Evolutionary conservation across 768 basidiomycete species (phyloP).

Genomic region (Pleurotus citrinopileatus): DNA sequence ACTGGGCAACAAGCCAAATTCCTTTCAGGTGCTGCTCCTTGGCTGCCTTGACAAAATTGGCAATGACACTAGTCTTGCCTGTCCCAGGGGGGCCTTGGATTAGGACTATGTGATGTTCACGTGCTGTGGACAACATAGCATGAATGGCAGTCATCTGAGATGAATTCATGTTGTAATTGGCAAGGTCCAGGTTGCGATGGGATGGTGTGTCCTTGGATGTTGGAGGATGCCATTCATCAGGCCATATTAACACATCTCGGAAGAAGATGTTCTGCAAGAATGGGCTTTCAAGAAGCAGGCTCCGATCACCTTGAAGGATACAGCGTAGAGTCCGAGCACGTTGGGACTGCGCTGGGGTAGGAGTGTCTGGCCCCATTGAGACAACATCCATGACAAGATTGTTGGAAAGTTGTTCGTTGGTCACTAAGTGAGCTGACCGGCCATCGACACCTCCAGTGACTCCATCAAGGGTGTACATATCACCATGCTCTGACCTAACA

Average conservation of each 20-base stretch:
- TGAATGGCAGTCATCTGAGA: conserved; percentile 49
- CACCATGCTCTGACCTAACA: conserved; percentile 1
- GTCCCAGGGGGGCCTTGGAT: conserved; percentile 65
- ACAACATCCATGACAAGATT: conserved; percentile 33
- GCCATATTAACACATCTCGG: conserved; percentile 37
- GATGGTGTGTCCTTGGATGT: background rate
- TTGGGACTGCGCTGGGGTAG: conserved; percentile 56
- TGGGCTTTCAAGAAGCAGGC: conserved; percentile 35
- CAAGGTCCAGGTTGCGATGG: conserved; percentile 12
- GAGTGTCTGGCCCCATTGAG: conserved; percentile 52
- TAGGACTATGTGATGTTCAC: conserved; percentile 36
- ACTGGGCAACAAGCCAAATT: conserved; percentile 82
- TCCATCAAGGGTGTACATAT: conserved; percentile 2
- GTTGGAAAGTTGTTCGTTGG: conserved; percentile 26
- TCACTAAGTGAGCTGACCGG: conserved; percentile 14
- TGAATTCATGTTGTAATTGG: conserved; percentile 28
- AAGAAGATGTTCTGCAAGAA: conserved; percentile 53
- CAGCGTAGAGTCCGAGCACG: conserved; percentile 38
- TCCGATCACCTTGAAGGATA: conserved; percentile 37
- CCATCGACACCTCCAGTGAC: conserved; percentile 1
- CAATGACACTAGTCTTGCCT: conserved; percentile 75
- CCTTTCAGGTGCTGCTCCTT: conserved; percentile 37
- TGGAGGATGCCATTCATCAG: conserved; percentile 25
- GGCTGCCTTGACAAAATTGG: conserved; percentile 53
- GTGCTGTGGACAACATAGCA: conserved; percentile 38